Evolutionary conservation across 768 basidiomycete genomes (phyloP).

Genomic region (Boletus insuetus): DNA sequence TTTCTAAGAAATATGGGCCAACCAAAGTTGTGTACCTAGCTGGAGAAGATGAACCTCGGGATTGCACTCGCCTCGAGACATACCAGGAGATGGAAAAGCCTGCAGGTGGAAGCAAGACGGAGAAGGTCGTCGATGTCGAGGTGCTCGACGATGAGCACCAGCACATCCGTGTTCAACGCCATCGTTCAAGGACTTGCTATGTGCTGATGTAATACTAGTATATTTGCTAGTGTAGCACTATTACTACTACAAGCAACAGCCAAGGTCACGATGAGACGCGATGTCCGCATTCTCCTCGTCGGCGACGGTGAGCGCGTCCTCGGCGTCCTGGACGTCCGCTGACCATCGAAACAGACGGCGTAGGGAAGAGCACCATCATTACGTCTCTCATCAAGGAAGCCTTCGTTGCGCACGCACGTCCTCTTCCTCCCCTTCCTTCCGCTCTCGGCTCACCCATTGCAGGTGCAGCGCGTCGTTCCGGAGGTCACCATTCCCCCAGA

Average conservation of each 20-base stretch:
- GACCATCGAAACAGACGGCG: conserved; percentile 65
- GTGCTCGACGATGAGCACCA: conserved; percentile 50
- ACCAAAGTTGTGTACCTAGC: conserved; percentile 58
- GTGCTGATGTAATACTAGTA: conserved; percentile 21
- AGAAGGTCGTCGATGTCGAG: conserved; percentile 44
- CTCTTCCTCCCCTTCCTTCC: not conserved
- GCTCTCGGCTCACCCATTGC: conserved; percentile 5
- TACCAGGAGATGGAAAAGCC: conserved; percentile 40
- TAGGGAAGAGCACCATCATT: conserved; percentile 97
- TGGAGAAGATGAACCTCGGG: conserved; percentile 1
- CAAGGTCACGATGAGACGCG: conserved; percentile 65
- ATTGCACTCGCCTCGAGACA: not conserved
- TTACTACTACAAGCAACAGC: conserved; percentile 4
- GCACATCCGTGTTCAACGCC: conserved; percentile 51
- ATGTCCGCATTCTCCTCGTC: conserved; percentile 91
- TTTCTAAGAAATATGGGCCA: conserved; percentile 52
- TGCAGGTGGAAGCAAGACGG: conserved; percentile 30
- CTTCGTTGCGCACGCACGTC: conserved; percentile 80
- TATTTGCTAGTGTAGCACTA: too few species aligned
- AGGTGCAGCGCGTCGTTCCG: conserved; percentile 95
- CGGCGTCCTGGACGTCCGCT: not conserved
- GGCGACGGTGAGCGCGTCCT: conserved; percentile 71
- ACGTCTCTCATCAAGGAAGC: conserved; percentile 96
- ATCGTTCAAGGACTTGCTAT: not conserved
- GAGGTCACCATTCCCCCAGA: conserved; percentile 98